Conservation (phyloP, 805 yeast species). For the Metschnikowia santaceciliae region DNA sequence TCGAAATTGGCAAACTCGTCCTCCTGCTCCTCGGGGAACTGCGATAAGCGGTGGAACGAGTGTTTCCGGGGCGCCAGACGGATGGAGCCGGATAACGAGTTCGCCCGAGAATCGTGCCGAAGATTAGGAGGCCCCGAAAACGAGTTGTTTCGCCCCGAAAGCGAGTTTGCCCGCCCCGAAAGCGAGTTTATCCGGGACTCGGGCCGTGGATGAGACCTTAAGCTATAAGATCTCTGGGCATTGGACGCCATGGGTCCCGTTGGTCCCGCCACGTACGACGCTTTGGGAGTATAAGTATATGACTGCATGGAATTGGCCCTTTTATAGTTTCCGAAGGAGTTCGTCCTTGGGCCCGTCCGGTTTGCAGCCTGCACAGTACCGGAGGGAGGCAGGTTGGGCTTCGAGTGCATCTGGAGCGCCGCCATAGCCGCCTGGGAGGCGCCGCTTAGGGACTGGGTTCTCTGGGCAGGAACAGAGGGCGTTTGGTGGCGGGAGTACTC, state of each 20-base stretch:
- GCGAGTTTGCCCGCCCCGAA: conserved; percentile 2
- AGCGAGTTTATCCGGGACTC: conserved; percentile 3
- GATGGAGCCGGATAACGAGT: conserved; percentile 1
- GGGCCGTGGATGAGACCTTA: not conserved
- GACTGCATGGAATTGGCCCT: conserved; percentile 34
- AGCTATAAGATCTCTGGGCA: conserved; percentile 1
- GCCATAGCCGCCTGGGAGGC: conserved; percentile 43
- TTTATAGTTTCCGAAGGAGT: conserved; percentile 19
- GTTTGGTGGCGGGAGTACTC: conserved; percentile 21
- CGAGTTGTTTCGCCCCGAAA: not conserved
- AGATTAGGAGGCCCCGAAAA: not conserved
- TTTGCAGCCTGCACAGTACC: not conserved
- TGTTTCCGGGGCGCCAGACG: conserved; percentile 6
- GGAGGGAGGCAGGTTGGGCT: conserved; percentile 7
- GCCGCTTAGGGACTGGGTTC: conserved; percentile 25
- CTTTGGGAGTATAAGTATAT: conserved; percentile 36
- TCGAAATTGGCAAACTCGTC: conserved; percentile 18
- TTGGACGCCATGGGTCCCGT: conserved; percentile 4
- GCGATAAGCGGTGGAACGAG: not conserved
- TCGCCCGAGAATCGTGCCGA: not conserved
- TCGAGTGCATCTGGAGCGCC: conserved; percentile 34
- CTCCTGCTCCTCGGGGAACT: conserved; percentile 16
- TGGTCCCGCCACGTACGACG: conserved; percentile 36
- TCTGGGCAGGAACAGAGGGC: conserved; percentile 13
- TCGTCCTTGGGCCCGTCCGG: conserved; percentile 6